These are phyloP conservation scores for Metschnikowia lachancei DNA, from an alignment of 805 yeast species.

Conservation along the genomic window DNA sequence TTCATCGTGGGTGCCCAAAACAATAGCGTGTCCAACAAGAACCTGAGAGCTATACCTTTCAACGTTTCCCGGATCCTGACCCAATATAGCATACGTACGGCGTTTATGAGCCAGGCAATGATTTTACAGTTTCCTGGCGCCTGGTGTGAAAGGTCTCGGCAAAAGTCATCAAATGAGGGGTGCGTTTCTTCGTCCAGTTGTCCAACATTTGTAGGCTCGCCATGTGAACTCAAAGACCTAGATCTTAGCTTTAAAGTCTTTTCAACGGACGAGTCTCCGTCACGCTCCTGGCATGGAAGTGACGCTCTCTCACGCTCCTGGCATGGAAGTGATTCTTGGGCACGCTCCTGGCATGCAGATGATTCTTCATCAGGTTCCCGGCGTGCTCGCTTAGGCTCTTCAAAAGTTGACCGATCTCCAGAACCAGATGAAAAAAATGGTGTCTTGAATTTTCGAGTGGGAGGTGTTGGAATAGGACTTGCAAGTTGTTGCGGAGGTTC, in stretches of 20 bases:
- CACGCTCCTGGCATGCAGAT: too few species aligned
- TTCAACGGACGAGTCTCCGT: too few species aligned
- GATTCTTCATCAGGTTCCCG: too few species aligned
- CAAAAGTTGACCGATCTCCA: not conserved
- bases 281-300: too few species aligned
- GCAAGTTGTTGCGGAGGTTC: not conserved
- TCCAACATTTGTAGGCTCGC: not conserved
- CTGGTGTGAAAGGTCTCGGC: not conserved
- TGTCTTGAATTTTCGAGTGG: not conserved
- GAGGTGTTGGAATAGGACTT: not conserved
- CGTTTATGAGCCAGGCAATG: conserved; percentile 1
- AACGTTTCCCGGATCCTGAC: too few species aligned
- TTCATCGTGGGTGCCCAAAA: too few species aligned
- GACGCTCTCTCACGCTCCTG: too few species aligned
- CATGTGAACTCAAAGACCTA: not conserved
- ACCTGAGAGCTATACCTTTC: too few species aligned
- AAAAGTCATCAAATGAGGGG: conserved; percentile 6
- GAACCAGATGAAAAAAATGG: not conserved
- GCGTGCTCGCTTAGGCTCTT: too few species aligned
- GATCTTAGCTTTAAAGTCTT: not conserved
- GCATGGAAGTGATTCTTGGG: too few species aligned
- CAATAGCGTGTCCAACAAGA: too few species aligned
- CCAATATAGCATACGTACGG: too few species aligned
- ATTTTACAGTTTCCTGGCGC: not conserved
- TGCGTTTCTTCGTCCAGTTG: not conserved